phyloP scores from a whole-genome alignment of 768 basidiomycete genomes.

The Clitopilus hobsonii region DNA sequence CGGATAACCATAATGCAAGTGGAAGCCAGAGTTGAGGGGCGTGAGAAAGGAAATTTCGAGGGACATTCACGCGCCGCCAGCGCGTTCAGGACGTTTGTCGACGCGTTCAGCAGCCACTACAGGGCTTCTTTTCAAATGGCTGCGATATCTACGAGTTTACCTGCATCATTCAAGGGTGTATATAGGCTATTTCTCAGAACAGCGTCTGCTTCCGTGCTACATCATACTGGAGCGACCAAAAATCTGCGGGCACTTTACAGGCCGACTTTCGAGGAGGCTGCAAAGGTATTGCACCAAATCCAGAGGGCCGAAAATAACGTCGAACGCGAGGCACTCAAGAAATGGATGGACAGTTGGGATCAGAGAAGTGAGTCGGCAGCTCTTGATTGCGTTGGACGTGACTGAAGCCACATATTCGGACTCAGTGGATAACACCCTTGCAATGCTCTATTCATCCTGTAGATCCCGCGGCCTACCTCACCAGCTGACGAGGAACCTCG shows the following conservation, averaged over 20 bases:
- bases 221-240: slow-evolving; percentile 37
- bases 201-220: slow-evolving; percentile 52
- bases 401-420: slow-evolving; percentile 4
- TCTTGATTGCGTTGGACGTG: slow-evolving; percentile 2
- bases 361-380: slow-evolving; percentile 38
- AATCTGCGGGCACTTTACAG: slow-evolving; percentile 47
- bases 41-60: no score
- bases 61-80: no score
- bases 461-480: slow-evolving; percentile 61
- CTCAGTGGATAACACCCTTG: slow-evolving; percentile 66
- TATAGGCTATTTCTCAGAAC: slow-evolving; percentile 60
- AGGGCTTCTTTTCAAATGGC: no score
- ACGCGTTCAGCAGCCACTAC: no score
- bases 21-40: no score
- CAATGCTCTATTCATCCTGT: slow-evolving; percentile 57
- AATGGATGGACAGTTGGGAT: slow-evolving; percentile 53
- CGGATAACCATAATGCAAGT: no score
- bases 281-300: slow-evolving; percentile 34
- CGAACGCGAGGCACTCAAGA: slow-evolving; percentile 25
- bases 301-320: slow-evolving; percentile 19
- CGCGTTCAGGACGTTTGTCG: no score
- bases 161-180: slow-evolving; percentile 43
- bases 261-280: slow-evolving; percentile 51
- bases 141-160: slow-evolving; percentile 13
- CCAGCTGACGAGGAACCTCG: slow-evolving; percentile 51